phyloP scores from a whole-genome alignment of 441 rosid species.

The Erodium trifolium region DNA sequence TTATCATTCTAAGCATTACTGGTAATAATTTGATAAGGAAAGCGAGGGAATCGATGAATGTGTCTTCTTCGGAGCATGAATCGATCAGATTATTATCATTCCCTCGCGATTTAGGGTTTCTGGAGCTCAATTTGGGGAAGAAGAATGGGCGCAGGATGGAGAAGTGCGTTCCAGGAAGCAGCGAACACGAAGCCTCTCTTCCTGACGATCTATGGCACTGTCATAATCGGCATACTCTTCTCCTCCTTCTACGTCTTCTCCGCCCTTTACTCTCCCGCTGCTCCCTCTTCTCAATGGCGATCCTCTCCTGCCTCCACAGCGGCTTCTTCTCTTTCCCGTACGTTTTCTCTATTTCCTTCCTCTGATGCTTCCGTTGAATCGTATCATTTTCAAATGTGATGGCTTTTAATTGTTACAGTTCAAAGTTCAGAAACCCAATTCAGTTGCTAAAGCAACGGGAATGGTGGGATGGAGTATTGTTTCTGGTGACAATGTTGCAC shows the following conservation, averaged over 20 bases:
- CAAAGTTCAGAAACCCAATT: not conserved
- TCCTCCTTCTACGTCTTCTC: conserved; percentile 81
- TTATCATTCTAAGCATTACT: too few species aligned
- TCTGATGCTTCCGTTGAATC: too few species aligned
- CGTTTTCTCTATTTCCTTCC: not conserved
- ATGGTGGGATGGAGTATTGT: too few species aligned
- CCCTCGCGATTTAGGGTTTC: not conserved
- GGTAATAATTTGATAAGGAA: too few species aligned
- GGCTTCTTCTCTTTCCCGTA: conserved; percentile 25
- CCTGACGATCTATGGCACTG: conserved; percentile 72
- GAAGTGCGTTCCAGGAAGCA: conserved; percentile 59
- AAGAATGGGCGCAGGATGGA: conserved; percentile 45
- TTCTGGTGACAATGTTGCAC: too few species aligned
- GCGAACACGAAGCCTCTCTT: conserved; percentile 72
- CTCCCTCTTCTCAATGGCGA: conserved; percentile 21
- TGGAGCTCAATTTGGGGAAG: not conserved
- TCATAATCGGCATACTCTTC: conserved; percentile 61
- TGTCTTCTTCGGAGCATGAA: not conserved
- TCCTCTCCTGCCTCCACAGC: conserved; percentile 44
- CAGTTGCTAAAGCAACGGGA: not conserved
- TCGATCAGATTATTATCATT: not conserved
- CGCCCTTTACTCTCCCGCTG: conserved; percentile 55
- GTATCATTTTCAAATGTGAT: too few species aligned
- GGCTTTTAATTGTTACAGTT: too few species aligned
- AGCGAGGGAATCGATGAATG: too few species aligned